phyloP scores from a whole-genome alignment of 2,329 filamentous ascomycete genomes.

The Paradendryphiella salina region DNA sequence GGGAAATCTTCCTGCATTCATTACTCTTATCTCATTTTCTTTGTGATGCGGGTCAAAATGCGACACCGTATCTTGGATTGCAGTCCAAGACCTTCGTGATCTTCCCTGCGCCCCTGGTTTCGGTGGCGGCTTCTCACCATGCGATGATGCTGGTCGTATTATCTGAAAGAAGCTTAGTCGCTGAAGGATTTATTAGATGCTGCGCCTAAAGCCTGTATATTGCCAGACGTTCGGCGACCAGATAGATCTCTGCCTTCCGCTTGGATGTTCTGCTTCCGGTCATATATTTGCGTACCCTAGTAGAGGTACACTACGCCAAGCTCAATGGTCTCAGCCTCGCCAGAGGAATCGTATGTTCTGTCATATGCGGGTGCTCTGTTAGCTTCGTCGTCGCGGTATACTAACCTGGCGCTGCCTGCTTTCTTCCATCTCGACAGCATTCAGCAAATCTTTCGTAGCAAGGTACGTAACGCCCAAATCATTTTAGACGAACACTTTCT shows the following conservation, averaged over 20 bases:
- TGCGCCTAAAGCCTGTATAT: constrained; percentile 20
- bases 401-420: constrained; percentile 26
- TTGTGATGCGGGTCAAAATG: constrained; percentile 27
- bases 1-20: constrained; percentile 19
- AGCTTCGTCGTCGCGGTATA: constrained; percentile 33
- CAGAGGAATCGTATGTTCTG: constrained; percentile 27
- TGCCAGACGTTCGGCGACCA: constrained; percentile 13
- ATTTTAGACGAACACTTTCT: neutral
- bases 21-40: constrained; percentile 20
- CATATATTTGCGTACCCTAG: constrained; percentile 30
- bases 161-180: constrained; percentile 26
- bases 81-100: constrained; percentile 22
- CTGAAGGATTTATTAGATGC: constrained; percentile 19
- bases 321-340: constrained; percentile 33
- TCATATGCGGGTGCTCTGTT: constrained; percentile 27
- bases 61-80: constrained; percentile 28
- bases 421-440: constrained; percentile 24
- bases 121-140: constrained; percentile 18
- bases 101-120: constrained; percentile 23
- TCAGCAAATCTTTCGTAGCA: constrained; percentile 32
- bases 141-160: constrained; percentile 21
- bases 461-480: constrained; percentile 31
- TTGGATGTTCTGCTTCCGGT: constrained; percentile 31
- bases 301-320: constrained; percentile 29
- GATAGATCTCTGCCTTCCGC: constrained; percentile 21